Conservation (phyloP, 305 asterid genomes). For the Fraxinus latifolia region DNA sequence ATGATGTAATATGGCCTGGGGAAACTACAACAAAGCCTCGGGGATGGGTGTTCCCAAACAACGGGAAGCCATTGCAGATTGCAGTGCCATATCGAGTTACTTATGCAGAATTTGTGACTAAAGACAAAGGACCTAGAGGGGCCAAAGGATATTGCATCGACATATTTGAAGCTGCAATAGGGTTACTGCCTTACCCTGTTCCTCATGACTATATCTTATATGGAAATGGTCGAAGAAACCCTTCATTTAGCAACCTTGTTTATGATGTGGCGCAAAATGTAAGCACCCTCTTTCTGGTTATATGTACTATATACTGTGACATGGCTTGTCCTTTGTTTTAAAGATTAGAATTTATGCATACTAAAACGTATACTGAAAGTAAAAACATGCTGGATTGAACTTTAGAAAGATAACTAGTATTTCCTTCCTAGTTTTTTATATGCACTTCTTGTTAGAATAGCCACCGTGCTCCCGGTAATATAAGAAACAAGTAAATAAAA, state of each 20-base stretch:
- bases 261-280: slow-evolving; percentile 66
- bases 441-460: background rate
- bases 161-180: slow-evolving; percentile 87
- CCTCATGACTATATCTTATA: slow-evolving; percentile 67
- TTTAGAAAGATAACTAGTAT: background rate
- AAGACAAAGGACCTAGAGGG: slow-evolving; percentile 70
- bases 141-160: slow-evolving; percentile 82
- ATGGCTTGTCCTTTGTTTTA: background rate
- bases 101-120: slow-evolving; percentile 52
- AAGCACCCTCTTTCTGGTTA: slow-evolving; percentile 27
- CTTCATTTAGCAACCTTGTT: slow-evolving; percentile 51
- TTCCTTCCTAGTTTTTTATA: background rate
- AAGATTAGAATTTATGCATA: background rate
- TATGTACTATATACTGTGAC: background rate
- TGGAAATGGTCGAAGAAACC: slow-evolving; percentile 79
- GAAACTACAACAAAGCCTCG: slow-evolving; percentile 54
- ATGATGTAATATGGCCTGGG: slow-evolving; percentile 77
- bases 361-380: background rate
- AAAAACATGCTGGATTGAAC: background rate
- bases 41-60: slow-evolving; percentile 94
- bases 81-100: slow-evolving; percentile 72
- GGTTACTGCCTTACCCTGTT: slow-evolving; percentile 70
- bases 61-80: slow-evolving; percentile 67
- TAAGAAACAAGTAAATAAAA: background rate
- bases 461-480: background rate